A percentile compares a stretch with the other conserved stretches of the same genome.
Evolutionary conservation across 345 rosid species (phyloP).

Genomic region (Moringa oleifera): DNA sequence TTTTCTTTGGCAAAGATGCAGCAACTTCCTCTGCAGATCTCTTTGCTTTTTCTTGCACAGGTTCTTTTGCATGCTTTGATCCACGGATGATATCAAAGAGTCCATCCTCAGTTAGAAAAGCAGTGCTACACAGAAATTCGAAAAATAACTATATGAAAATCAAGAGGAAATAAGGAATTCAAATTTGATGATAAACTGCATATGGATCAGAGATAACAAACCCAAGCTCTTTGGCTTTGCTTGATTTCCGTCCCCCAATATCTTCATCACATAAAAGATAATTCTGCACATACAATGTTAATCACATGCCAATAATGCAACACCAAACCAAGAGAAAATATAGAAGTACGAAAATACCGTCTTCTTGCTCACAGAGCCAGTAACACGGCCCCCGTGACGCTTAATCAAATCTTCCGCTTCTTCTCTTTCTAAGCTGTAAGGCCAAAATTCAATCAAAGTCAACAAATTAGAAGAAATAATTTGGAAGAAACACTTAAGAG

Average conservation of each 20-base stretch:
- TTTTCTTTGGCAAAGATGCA: conserved; percentile 40
- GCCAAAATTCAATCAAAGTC: conserved; percentile 16
- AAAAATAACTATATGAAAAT: conserved; percentile 20
- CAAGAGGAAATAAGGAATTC: conserved; percentile 9
- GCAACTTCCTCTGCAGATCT: conserved; percentile 33
- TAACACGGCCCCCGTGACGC: conserved; percentile 89
- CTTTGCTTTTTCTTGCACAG: conserved; percentile 31
- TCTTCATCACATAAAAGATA: conserved; percentile 97
- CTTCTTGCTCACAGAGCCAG: conserved; percentile 97
- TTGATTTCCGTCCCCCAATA: conserved; percentile 82
- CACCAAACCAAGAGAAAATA: conserved; percentile 14
- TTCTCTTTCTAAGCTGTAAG: conserved; percentile 89
- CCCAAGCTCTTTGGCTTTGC: conserved; percentile 95
- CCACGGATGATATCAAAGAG: conserved; percentile 76
- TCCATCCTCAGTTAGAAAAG: conserved; percentile 87
- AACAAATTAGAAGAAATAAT: neutral
- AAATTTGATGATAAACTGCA: conserved; percentile 7
- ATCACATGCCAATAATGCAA: conserved; percentile 11
- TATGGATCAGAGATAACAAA: conserved; percentile 28
- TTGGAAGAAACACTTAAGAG: neutral
- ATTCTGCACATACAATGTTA: conserved; percentile 50
- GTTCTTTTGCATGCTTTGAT: conserved; percentile 46
- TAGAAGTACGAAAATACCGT: conserved; percentile 46
- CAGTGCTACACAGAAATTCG: conserved; percentile 42
- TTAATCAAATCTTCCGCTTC: conserved; percentile 97